Evolutionary conservation across 257 asterid species (phyloP), one percentile per base, ranked within the genome.

Genomic region (Lavandula angustifolia): DNA sequence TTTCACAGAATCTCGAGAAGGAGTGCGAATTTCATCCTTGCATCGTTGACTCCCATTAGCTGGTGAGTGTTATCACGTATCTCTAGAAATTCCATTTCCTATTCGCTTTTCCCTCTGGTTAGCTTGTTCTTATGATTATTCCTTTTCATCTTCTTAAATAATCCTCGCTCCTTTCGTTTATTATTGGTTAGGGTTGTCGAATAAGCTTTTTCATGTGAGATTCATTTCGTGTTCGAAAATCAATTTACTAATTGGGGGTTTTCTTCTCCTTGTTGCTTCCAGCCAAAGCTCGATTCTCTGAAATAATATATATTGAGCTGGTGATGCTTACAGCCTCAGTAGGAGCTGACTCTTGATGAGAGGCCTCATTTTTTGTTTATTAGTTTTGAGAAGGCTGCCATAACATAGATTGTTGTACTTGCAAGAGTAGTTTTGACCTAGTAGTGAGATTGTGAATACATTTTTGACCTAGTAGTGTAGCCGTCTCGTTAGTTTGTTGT

Each of bases 341-440:
- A 46, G 62, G 17, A 72, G 63, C 54, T 64, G 72, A 66, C 59
- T 43, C 67, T 78, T 76, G 80, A 87, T 82, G 92, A 85, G 91
- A 77, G 94, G 76, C 80, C 81, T 72, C 61, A 73, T 68, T 81
- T 55, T 40, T 55, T 64, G 78, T 51, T 29, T 16, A 55, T 27
- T 66, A 74, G 76, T 66, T 74, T 71, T 63, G 69, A 46, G 69
- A 68, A 64, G 57, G 84, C 71, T 69, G 66, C 64, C 27, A 22
- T 22, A 2, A 22, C 60, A 17, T 68, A 67, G 77, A 66, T 46
- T 66, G 46, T 71, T 69, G 59, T 72, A 50, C 72, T 52, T 64
- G 77, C 76, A 46, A 7, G 34, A 22, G 2, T 78, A 76, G 80
- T 18, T 80, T 73, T 52, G 71, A 70, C 80, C 65, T 77, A 44